Evolutionary conservation across 129 eudicot species (phyloP), one percentile per base, ranked within the genome.

Genomic region (Logfia minima): DNA sequence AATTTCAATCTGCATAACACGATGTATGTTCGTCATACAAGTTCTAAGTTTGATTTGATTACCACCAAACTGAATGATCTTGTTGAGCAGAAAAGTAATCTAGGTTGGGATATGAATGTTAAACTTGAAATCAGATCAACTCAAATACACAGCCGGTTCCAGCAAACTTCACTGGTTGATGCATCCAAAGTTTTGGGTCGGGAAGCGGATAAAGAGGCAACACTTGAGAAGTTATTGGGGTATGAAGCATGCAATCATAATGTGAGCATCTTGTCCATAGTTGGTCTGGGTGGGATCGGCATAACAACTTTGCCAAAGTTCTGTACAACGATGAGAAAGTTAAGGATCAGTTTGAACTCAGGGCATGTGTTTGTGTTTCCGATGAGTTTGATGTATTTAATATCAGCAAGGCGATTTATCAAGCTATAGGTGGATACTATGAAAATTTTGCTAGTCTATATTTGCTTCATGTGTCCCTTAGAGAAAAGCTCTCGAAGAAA

Each of bases 301-400:
- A 62, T 24, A 14, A 62, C 67, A 24, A 62, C 67, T 62, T 62
- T 3, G 67, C 37, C n/a, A 23, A 62, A 62, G 6, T 11, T 24
- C 6, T 62, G 67, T 62, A 62, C 67, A 26, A 62, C 7, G 67
- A 62, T 2, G 6, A 3, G 19, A 26, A 24, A 24, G 67, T 62
- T 24, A 62, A 23, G 34, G 67, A 11, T 62, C 31, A 62, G 2
- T 62, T 62, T 62, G 67, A 24, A 22, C 67, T 62, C 18, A 11
- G 32, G 37, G 67, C 67, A 24, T 62, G 67, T 37, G 37, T 62
- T 62, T 62, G 67, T 62, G 32, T 62, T 62, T 22, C 6, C 18
- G n/a, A 26, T 1, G 67, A 62, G 7, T 62, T 62, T 11, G 18
- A 62, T 26, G 34, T 62, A 24, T 62, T 26, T 5, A 26, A 19